Base-by-base conservation (phyloP, 371 early-diverging fungal genomes). In the Choanephora cucurbitarum region DNA sequence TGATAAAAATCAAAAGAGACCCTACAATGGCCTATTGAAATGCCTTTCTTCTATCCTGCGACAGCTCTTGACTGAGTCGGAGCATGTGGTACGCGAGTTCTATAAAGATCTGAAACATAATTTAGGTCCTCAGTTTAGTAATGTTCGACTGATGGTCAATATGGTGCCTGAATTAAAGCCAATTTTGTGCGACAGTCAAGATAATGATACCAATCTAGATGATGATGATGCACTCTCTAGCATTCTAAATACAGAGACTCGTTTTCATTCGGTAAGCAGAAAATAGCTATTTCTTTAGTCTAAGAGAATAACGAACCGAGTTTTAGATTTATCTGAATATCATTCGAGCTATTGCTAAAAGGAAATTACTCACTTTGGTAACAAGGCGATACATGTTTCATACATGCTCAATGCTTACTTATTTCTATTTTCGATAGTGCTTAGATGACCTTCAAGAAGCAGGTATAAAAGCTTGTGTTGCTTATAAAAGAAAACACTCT, bases 361-460 rank as follows among this genome's bases (percentile, higher is more conserved):
- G 56, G 43, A 74, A 70, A 45, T 59, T 72, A 52, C 60, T 72
- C 15, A 77, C 78, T 8, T 14, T 77, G 66, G 77, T 77, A 61
- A 67, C 37, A 31, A 10, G 18, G 13, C n/a, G n/a, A n/a, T n/a
- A n/a, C n/a, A n/a, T n/a, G n/a, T n/a, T n/a, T n/a, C n/a, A n/a
- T n/a, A n/a, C n/a, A n/a, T n/a, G n/a, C n/a, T n/a, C n/a, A n/a
- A n/a, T n/a, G n/a, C n/a, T n/a, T n/a, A n/a, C n/a, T n/a, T n/a
- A n/a, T 42, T 46, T 45, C n/a, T 39, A 44, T 23, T 34, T 47
- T 34, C 19, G 23, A n/a, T 60, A 76, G 77, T 77, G 70, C 15
- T 41, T 77, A 22, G 77, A 77, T 64, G 77, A 77, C 67, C 44
- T 77, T 22, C 73, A 73, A 52, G 73, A 77, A 69, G 77, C 77